A percentile compares a stretch with the other conserved stretches of the same genome.
Conservation (phyloP, 116 monocot species). For the Phalaenopsis hybrid region DNA sequence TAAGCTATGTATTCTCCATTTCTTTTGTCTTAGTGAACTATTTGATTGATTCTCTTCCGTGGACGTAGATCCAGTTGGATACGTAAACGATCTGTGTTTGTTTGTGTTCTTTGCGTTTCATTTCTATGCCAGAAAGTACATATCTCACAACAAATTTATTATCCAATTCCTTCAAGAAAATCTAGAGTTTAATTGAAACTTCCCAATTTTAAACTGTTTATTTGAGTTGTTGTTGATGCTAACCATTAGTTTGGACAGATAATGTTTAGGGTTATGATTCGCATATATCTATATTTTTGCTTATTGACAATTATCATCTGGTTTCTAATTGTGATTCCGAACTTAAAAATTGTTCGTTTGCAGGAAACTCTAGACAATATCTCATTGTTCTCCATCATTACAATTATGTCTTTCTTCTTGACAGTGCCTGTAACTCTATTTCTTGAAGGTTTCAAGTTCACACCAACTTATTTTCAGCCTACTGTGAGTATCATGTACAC, state of each 20-base stretch:
- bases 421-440: slow-evolving; percentile 52
- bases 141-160: not conserved
- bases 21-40: too few species aligned
- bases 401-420: slow-evolving; percentile 78
- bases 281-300: not conserved
- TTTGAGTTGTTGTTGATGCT: too few species aligned
- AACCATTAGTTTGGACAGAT: too few species aligned
- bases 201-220: too few species aligned
- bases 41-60: too few species aligned
- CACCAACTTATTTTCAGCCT: slow-evolving; percentile 65
- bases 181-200: too few species aligned
- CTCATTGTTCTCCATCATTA: slow-evolving; percentile 85
- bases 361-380: slow-evolving; percentile 97
- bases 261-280: not conserved
- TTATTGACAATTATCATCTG: not conserved
- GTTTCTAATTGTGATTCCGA: not conserved
- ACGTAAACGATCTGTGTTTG: too few species aligned
- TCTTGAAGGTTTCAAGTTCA: slow-evolving; percentile 72
- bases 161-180: not conserved
- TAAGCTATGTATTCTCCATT: too few species aligned
- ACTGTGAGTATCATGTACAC: slow-evolving; percentile 42
- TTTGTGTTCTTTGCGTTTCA: too few species aligned
- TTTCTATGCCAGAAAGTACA: too few species aligned
- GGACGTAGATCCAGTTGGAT: too few species aligned
- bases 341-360: slow-evolving; percentile 3